These are phyloP conservation scores for Dactylorhiza incarnata DNA, from an alignment of 106 monocot species.

Conservation along the genomic window DNA sequence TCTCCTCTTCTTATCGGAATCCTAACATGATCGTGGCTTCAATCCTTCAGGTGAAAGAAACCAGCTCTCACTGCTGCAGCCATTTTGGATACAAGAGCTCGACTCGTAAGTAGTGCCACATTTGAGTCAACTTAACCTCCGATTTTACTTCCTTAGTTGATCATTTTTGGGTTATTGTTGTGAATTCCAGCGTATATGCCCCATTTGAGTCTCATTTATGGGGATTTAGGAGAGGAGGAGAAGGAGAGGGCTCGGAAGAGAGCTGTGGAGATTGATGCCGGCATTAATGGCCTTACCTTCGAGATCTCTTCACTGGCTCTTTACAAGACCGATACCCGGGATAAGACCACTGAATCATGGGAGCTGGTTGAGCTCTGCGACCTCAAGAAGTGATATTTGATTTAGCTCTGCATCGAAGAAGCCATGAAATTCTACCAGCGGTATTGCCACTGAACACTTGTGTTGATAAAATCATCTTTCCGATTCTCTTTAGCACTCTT, in stretches of 20 bases:
- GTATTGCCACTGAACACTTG: neutral
- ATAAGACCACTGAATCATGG: slow-evolving; percentile 70
- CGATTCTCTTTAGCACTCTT: no score
- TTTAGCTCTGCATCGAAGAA: no score
- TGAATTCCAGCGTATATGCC: slow-evolving; percentile 62
- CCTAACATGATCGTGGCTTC: neutral
- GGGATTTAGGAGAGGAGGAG: slow-evolving; percentile 47
- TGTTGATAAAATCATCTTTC: no score
- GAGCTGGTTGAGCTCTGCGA: slow-evolving; percentile 40
- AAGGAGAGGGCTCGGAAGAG: slow-evolving; percentile 48
- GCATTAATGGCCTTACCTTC: slow-evolving; percentile 32
- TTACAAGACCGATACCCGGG: slow-evolving; percentile 51
- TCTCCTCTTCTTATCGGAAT: neutral
- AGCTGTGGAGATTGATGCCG: slow-evolving; percentile 39
- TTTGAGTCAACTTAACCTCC: neutral
- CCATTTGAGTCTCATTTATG: slow-evolving; percentile 58
- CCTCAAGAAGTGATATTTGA: slow-evolving; percentile 11
- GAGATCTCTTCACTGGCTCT: slow-evolving; percentile 40
- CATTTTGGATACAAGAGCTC: slow-evolving; percentile 48
- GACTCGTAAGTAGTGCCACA: slow-evolving; percentile 32
- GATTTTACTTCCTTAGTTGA: neutral
- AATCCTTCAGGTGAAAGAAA: slow-evolving; percentile 43
- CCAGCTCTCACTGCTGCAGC: slow-evolving; percentile 42
- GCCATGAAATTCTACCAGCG: neutral
- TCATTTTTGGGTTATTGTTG: neutral